Base-by-base conservation (phyloP, 345 rosid species). In the Tarenaya hassleriana region DNA sequence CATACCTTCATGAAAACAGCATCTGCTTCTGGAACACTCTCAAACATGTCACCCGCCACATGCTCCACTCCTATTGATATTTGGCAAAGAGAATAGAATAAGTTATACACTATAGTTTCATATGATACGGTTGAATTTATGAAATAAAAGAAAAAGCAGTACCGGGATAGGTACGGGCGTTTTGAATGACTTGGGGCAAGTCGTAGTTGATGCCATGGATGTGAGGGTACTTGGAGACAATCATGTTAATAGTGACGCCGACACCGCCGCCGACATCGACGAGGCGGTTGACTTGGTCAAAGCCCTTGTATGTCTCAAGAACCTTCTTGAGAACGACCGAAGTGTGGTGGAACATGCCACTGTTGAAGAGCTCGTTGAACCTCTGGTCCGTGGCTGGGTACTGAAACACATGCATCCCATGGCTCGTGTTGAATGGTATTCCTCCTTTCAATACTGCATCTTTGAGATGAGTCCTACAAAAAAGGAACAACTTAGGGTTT, bases 231-330 rank as follows among this genome's bases (percentile, higher is more conserved):
- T 67, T 69, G 8, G 77, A 67, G 14, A 71, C 47, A 16, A 79
- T 76, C 39, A 66, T 54, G 42, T 16, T 48, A 3, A 78, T 54
- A 5, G 72, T 63, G 11, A 74, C 56, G 10, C 84, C 84, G 14
- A 68, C 70, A 16, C 84, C 75, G 0, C 88, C 84, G 11, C 82
- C 84, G 5, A 78, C 82, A 49, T 81, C 84, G 0, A 75, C 84
- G 3, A 78, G 15, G 1, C 61, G 51, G 0, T 14, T 19, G n/a
- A 81, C 57, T 33, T 65, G 69, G 1, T 67, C 73, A 14, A 81
- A 73, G 1, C 88, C 84, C 0, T 60, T 61, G 62, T 75, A 78
- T 3, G 49, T 41, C 17, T 81, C 75, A 4, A 73, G 67, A 38
- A 73, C 41, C 35, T 68, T 62, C 58, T 64, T 78, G 17, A 77